Conservation (phyloP, 768 basidiomycete genomes). For the Xanthoconium stramineum region DNA sequence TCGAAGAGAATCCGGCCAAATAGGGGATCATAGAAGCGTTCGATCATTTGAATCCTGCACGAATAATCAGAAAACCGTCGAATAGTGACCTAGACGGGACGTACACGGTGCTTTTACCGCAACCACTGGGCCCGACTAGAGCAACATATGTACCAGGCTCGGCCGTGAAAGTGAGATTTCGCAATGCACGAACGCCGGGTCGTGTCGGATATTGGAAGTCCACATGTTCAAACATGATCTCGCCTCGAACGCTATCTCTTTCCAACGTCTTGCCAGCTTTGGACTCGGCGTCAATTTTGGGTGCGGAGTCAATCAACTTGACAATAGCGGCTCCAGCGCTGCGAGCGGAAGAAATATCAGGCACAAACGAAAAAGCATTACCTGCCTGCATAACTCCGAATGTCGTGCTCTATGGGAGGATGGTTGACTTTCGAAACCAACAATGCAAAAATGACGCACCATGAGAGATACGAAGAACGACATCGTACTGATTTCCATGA, state of each 20-base stretch:
- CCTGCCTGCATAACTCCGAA: constrained; percentile 88
- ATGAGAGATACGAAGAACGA: constrained; percentile 84
- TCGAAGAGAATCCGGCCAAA: constrained; percentile 73
- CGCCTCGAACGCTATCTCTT: constrained; percentile 47
- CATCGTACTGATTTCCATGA: constrained; percentile 48
- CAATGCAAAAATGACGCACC: constrained; percentile 39
- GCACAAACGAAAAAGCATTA: constrained; percentile 80
- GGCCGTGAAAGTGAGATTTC: constrained; percentile 66
- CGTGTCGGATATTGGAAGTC: constrained; percentile 91
- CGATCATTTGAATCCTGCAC: constrained; percentile 70
- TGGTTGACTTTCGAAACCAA: background rate
- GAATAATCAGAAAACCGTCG: background rate
- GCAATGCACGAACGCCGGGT: constrained; percentile 77
- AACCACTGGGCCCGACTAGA: constrained; percentile 77
- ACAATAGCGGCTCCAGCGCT: constrained; percentile 75
- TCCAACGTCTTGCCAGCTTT: constrained; percentile 55
- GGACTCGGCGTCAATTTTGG: constrained; percentile 81
- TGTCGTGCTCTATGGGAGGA: constrained; percentile 51
- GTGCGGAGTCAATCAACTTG: constrained; percentile 66
- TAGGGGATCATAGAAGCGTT: constrained; percentile 84
- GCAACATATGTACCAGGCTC: constrained; percentile 80
- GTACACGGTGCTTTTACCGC: constrained; percentile 77
- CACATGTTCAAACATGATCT: constrained; percentile 73
- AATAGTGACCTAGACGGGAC: constrained; percentile 22
- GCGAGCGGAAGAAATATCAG: constrained; percentile 83